Conservation (phyloP, 1,284 basidiomycete genomes). For the Ceratobasidium papillatum region DNA sequence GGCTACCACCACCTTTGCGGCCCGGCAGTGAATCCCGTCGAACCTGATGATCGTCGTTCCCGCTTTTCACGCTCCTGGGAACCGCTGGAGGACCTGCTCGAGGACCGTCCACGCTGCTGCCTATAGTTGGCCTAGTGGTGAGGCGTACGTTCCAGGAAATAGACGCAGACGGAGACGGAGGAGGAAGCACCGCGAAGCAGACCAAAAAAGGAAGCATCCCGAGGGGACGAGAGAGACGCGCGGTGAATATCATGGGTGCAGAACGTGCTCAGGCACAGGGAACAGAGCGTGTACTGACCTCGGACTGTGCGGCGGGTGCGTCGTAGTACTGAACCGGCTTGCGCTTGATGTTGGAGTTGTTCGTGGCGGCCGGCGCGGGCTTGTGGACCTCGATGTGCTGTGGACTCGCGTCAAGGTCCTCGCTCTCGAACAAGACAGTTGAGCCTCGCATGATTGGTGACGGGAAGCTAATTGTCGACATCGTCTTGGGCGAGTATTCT, state of each 20-base stretch:
- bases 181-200: constrained; percentile 1
- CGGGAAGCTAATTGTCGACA: constrained; percentile 35
- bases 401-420: constrained; percentile 13
- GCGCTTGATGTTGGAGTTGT: neutral
- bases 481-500: constrained; percentile 38
- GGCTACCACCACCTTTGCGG: constrained; percentile 19
- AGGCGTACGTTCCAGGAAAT: constrained; percentile 1
- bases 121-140: constrained; percentile 32
- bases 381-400: constrained; percentile 19
- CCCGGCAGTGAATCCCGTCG: constrained; percentile 1
- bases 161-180: neutral
- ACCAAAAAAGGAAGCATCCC: neutral
- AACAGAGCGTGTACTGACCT: constrained; percentile 18
- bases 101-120: constrained; percentile 39
- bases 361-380: neutral
- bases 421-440: constrained; percentile 24
- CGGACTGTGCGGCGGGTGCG: constrained; percentile 21
- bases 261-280: constrained; percentile 1
- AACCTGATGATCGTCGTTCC: neutral
- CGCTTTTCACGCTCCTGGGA: constrained; percentile 25
- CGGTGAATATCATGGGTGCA: constrained; percentile 9
- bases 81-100: constrained; percentile 35
- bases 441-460: constrained; percentile 12
- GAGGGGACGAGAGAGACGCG: neutral
- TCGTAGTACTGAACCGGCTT: constrained; percentile 32